Evolutionary conservation across 306 rosid genomes (phyloP).

Genomic region (Vicia villosa): DNA sequence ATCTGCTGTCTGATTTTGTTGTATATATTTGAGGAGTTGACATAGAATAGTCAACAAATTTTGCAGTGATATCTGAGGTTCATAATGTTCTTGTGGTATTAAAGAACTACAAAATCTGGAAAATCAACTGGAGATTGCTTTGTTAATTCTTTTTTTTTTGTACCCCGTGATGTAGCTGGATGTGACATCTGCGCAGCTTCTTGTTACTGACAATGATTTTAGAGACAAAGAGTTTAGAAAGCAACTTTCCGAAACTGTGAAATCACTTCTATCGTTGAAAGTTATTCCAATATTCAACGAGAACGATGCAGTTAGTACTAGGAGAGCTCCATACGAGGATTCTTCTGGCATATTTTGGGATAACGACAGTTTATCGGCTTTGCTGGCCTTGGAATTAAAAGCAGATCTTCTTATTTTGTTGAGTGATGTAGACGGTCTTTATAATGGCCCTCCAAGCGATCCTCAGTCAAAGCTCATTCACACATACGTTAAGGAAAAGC

Average conservation of each 20-base stretch:
- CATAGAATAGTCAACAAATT: too few species aligned
- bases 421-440: constrained; percentile 97
- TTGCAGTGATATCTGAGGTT: too few species aligned
- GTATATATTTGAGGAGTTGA: neutral
- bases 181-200: constrained; percentile 92
- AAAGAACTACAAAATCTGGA: too few species aligned
- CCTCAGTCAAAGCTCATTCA: constrained; percentile 87
- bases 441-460: constrained; percentile 97
- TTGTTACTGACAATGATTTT: constrained; percentile 93
- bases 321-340: constrained; percentile 99
- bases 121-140: too few species aligned
- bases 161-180: constrained; percentile 70
- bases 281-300: constrained; percentile 93
- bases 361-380: constrained; percentile 97
- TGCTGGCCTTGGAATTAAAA: constrained; percentile 90
- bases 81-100: too few species aligned
- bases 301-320: constrained; percentile 96
- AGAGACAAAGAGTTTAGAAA: constrained; percentile 87
- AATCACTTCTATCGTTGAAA: constrained; percentile 66
- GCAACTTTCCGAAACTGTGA: constrained; percentile 80
- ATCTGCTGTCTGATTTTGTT: neutral
- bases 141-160: constrained; percentile 32
- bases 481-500: constrained; percentile 85
- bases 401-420: constrained; percentile 95
- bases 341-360: constrained; percentile 99